Base-by-base conservation (phyloP, 768 basidiomycete species). In the Brasilioporus rufonigricans region DNA sequence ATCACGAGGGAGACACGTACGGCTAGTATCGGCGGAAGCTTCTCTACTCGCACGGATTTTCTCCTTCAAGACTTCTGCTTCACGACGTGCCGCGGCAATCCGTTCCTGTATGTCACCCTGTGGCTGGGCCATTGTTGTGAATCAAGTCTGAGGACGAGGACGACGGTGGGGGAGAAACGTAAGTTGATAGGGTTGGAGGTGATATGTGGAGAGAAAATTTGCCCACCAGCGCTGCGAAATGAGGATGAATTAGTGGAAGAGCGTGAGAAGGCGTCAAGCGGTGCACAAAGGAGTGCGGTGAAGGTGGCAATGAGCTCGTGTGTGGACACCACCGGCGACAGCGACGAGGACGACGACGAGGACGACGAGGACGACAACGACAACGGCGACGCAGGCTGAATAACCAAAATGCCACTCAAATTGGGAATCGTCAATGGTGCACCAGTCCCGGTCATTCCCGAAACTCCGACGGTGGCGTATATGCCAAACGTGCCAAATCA, bases 1-100 rank as follows among this genome's bases (percentile, higher is more conserved):
- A 48, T 35, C 50, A 44, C 50, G 24, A 58, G 36, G 49, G 35
- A 54, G 29, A 48, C 3, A 86, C 94, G 76, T 69, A 99, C 96
- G 77, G 68, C 91, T 96, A 18, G 96, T 97, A 75, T 99, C 96
- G n/a, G 92, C 94, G 46, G 94, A 92, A 56, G 94, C 92, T 73
- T 98, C 97, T 70, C 87, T 89, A 74, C 92, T 96, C 46, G 92
- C 88, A 67, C 95, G 81, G 71, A 99, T 99, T 85, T 95, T 96
- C 82, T 99, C 97, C 77, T 97, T 99, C 76, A 99, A 73, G 68
- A 84, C 89, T 75, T 98, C 96, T 43, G 94, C 94, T 75, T 98
- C 97, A 70, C 97, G 82, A 63, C 96, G 86, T 55, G 97, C 96
- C 50, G 95, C 92, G 41, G 96, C 93, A 72, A 99, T 98, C 65